Percentiles rank a stretch among this genome's conserved stretches.
These are phyloP conservation scores for Leccinum subgranulosum DNA, from an alignment of 768 basidiomycete species.

Conservation along the genomic window DNA sequence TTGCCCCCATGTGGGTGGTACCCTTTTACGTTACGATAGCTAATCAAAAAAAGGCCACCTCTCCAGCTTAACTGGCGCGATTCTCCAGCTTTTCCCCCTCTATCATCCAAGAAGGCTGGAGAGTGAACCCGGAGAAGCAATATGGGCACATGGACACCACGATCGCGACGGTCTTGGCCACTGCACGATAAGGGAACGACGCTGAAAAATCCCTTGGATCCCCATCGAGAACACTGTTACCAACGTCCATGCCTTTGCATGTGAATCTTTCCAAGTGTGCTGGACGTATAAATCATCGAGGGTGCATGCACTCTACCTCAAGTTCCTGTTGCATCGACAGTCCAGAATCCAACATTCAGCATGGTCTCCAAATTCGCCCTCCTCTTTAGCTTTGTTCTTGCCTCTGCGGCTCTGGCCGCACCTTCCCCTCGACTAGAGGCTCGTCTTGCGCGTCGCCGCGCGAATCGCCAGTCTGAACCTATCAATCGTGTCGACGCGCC, in stretches of 20 bases:
- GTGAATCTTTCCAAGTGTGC: background rate
- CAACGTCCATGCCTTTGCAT: background rate
- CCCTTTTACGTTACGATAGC: background rate
- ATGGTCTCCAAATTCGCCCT: background rate
- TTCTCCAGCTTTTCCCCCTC: background rate
- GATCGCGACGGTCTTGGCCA: background rate
- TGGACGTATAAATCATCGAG: background rate
- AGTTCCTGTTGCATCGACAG: background rate
- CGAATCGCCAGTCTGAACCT: background rate
- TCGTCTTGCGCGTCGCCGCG: background rate
- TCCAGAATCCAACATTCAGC: background rate
- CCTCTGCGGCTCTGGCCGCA: background rate
- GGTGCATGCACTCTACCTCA: background rate
- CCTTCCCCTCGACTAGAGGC: background rate
- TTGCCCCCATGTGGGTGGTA: background rate
- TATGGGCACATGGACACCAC: background rate
- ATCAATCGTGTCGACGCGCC: background rate
- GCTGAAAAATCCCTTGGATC: background rate
- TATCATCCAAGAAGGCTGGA: background rate
- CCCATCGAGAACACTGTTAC: background rate
- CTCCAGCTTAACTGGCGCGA: background rate
- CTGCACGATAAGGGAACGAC: background rate
- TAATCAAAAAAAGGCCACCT: background rate
- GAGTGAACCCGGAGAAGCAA: background rate
- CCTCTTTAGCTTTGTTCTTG: background rate